Evolutionary conservation across 805 yeast species (phyloP).

Genomic region (Groenewaldozyma salmanticensis): DNA sequence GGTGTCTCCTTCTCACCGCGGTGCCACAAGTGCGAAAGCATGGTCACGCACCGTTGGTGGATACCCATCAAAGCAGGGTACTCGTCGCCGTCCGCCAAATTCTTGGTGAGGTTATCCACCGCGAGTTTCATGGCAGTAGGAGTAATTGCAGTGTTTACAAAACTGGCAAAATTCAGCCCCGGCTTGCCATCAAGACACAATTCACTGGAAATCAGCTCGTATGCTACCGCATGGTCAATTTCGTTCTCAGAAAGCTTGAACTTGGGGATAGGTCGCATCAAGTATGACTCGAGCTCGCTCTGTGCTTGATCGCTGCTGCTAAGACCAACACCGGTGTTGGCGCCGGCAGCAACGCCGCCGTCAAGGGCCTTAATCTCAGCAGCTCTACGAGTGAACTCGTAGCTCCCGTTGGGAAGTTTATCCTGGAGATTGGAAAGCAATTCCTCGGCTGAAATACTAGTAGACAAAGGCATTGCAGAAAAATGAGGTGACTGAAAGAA

Average conservation of each 20-base stretch:
- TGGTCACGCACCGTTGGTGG: conserved; percentile 75
- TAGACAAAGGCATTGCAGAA: no score
- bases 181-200: conserved; percentile 78
- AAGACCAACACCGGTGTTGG: no score
- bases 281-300: conserved; percentile 8
- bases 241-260: conserved; percentile 54
- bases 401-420: no score
- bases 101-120: conserved; percentile 67
- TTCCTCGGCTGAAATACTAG: background rate
- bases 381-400: no score
- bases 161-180: conserved; percentile 74
- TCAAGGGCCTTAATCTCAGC: no score
- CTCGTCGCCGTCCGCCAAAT: conserved; percentile 88
- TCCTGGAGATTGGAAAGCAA: no score
- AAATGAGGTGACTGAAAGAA: no score
- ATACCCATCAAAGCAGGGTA: conserved; percentile 76
- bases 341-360: no score
- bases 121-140: conserved; percentile 46
- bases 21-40: conserved; percentile 72
- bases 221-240: conserved; percentile 42
- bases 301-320: background rate
- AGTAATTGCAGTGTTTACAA: conserved; percentile 68
- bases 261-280: conserved; percentile 34
- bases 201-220: conserved; percentile 59
- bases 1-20: conserved; percentile 46